Percentiles rank a stretch among this genome's conserved stretches.
These are phyloP conservation scores for Sphaerulina vaccinii DNA, from an alignment of 2,329 filamentous ascomycete genomes.

Conservation along the genomic window DNA sequence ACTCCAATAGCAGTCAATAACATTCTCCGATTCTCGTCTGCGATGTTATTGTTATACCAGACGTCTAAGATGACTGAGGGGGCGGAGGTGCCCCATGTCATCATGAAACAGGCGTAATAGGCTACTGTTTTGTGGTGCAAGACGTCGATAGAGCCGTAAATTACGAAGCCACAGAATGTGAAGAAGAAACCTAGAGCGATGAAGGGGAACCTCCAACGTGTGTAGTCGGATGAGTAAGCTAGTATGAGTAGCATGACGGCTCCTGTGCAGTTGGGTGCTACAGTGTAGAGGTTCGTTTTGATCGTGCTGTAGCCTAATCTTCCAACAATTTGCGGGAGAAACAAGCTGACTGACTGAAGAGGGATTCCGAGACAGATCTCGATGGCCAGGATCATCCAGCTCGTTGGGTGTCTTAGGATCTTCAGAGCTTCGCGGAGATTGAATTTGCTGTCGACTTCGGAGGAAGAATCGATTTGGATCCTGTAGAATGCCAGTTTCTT, in stretches of 20 bases:
- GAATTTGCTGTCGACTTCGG: slow-evolving; percentile 59
- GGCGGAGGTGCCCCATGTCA: slow-evolving; percentile 74
- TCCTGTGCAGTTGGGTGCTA: slow-evolving; percentile 74
- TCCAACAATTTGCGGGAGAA: slow-evolving; percentile 58
- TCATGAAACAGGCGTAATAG: slow-evolving; percentile 77
- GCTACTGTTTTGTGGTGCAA: slow-evolving; percentile 61
- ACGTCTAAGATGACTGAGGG: slow-evolving; percentile 67
- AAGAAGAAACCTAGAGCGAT: slow-evolving; percentile 71
- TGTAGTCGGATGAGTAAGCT: slow-evolving; percentile 67
- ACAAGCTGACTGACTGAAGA: slow-evolving; percentile 56
- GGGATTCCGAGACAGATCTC: slow-evolving; percentile 61
- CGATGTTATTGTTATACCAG: slow-evolving; percentile 82
- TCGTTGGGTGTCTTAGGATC: slow-evolving; percentile 56
- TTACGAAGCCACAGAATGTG: slow-evolving; percentile 75
- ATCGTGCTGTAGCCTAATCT: slow-evolving; percentile 55
- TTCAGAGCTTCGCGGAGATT: slow-evolving; percentile 51
- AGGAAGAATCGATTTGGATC: slow-evolving; percentile 73
- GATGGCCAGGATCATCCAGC: slow-evolving; percentile 56
- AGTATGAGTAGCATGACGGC: slow-evolving; percentile 70
- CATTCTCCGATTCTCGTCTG: slow-evolving; percentile 70
- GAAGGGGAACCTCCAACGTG: slow-evolving; percentile 69
- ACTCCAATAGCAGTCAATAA: slow-evolving; percentile 70
- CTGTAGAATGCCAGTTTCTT: slow-evolving; percentile 67
- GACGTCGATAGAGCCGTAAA: slow-evolving; percentile 70
- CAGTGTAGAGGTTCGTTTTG: slow-evolving; percentile 76